Evolutionary conservation across 2,329 filamentous ascomycete species (phyloP).

Genomic region (Cryphonectria carpinicola): DNA sequence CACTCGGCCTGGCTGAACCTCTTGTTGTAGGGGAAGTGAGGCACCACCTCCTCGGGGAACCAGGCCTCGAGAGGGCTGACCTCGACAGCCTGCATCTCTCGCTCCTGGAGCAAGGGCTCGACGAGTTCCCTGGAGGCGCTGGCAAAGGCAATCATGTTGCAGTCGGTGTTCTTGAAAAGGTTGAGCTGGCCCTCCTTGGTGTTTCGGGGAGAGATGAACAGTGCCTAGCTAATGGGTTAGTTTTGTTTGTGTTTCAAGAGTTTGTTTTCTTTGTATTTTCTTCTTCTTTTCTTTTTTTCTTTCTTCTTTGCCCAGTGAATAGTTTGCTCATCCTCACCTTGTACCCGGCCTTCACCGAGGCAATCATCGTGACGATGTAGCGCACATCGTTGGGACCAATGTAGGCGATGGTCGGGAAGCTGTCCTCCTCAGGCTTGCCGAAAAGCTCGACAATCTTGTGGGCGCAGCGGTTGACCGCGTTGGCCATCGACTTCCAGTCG

Average conservation of each 20-base stretch:
- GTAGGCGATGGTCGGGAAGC: slow-evolving; percentile 28
- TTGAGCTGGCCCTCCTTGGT: slow-evolving; percentile 49
- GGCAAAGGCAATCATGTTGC: slow-evolving; percentile 44
- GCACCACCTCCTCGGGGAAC: slow-evolving; percentile 41
- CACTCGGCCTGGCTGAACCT: slow-evolving; percentile 47
- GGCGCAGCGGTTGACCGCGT: slow-evolving; percentile 27
- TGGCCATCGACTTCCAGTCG: slow-evolving; percentile 26
- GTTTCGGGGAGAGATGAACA: slow-evolving; percentile 52
- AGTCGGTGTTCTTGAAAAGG: slow-evolving; percentile 49
- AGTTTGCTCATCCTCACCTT: slow-evolving; percentile 22
- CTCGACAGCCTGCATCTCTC: slow-evolving; percentile 44
- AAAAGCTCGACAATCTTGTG: slow-evolving; percentile 24
- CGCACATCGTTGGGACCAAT: slow-evolving; percentile 28
- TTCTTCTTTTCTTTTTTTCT: too few relatives aligned
- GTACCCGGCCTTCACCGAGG: slow-evolving; percentile 28
- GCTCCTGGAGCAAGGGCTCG: slow-evolving; percentile 43
- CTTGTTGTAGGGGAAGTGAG: slow-evolving; percentile 45
- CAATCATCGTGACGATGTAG: slow-evolving; percentile 25
- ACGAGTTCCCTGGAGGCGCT: slow-evolving; percentile 37
- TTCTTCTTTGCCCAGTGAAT: too few relatives aligned
- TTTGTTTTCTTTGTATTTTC: too few relatives aligned
- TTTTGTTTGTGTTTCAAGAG: background rate
- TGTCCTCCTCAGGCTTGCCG: slow-evolving; percentile 21
- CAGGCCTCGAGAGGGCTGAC: slow-evolving; percentile 40
- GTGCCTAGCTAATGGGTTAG: slow-evolving; percentile 34